phyloP scores from a whole-genome alignment of 306 rosid species.

The Prunus armeniaca region DNA sequence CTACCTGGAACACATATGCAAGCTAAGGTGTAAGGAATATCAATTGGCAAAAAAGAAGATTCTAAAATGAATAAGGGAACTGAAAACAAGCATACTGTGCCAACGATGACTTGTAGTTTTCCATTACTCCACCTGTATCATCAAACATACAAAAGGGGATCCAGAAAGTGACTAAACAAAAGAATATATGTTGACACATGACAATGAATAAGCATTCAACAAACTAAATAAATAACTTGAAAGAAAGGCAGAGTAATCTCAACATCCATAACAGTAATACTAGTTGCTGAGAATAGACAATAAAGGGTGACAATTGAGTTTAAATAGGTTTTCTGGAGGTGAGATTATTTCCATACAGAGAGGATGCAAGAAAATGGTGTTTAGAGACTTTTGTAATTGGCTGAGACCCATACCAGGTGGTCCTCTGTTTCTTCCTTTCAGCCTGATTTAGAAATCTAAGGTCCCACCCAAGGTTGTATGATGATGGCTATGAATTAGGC shows the following conservation, averaged over 20 bases:
- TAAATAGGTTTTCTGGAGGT: not conserved
- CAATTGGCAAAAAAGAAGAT: not conserved
- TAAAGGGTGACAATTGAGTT: not conserved
- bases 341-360: not conserved
- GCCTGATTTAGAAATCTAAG: too few species aligned
- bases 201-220: not conserved
- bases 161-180: constrained; percentile 12
- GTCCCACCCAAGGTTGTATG: too few species aligned
- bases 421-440: too few species aligned
- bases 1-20: constrained; percentile 64
- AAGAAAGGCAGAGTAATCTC: not conserved
- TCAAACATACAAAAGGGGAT: constrained; percentile 21
- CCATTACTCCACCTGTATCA: constrained; percentile 81
- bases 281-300: not conserved
- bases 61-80: not conserved
- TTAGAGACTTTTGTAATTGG: too few species aligned
- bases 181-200: not conserved
- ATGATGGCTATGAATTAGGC: too few species aligned
- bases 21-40: not conserved
- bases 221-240: not conserved
- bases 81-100: constrained; percentile 65
- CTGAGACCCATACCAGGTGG: too few species aligned
- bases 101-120: constrained; percentile 83
- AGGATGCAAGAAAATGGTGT: too few species aligned
- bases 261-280: not conserved